Percentiles rank a stretch among this genome's conserved stretches.
These are phyloP conservation scores for Xylaria nigripes DNA, from an alignment of 495 filamentous ascomycete species.

Conservation along the genomic window DNA sequence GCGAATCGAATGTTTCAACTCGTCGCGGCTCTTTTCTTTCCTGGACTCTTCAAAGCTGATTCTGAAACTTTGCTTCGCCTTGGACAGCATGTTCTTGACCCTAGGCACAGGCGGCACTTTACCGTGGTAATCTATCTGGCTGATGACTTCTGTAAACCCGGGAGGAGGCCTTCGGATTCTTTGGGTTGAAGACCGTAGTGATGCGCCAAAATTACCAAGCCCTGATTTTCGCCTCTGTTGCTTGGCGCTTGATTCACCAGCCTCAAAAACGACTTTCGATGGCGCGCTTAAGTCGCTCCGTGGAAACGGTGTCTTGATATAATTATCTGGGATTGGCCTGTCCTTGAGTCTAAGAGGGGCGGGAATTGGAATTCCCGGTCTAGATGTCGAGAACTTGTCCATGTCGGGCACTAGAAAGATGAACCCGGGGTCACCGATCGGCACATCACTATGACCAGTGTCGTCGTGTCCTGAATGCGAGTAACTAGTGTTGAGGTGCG, in stretches of 20 bases:
- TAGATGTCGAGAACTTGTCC: neutral
- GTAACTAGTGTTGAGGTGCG: neutral
- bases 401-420: neutral
- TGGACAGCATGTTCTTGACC: constrained; percentile 17
- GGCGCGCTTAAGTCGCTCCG: neutral
- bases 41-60: constrained; percentile 15
- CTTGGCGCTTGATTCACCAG: neutral
- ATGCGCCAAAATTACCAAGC: neutral
- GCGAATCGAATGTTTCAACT: constrained; percentile 4
- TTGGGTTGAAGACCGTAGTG: neutral
- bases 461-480: neutral
- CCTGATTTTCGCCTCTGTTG: neutral
- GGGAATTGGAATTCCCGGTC: neutral
- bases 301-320: constrained; percentile 21
- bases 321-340: constrained; percentile 9
- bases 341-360: constrained; percentile 20
- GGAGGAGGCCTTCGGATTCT: neutral
- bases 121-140: constrained; percentile 4
- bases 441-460: neutral
- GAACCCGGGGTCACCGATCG: neutral
- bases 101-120: constrained; percentile 1
- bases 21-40: constrained; percentile 18
- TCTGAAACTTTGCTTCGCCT: constrained; percentile 14
- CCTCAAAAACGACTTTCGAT: neutral
- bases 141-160: constrained; percentile 4